These are phyloP conservation scores for Paracamarosporium sp. DNA, from an alignment of 2,329 filamentous ascomycete species.

Conservation along the genomic window DNA sequence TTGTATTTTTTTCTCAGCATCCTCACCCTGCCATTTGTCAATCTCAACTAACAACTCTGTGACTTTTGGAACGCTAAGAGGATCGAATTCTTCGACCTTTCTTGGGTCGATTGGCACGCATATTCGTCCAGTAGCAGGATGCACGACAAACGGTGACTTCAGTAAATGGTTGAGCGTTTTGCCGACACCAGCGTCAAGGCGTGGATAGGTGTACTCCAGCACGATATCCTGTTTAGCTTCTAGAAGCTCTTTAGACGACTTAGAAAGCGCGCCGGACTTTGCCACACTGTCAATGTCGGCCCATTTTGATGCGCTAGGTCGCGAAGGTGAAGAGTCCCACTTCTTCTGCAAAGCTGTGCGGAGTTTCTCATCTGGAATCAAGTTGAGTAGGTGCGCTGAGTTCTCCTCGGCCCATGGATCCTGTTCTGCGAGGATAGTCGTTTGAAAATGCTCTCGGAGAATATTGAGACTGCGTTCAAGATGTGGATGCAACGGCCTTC, in stretches of 20 bases:
- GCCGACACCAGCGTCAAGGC: slow-evolving; percentile 94
- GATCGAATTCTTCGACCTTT: slow-evolving; percentile 82
- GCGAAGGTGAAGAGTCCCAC: slow-evolving; percentile 84
- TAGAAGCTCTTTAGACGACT: slow-evolving; percentile 76
- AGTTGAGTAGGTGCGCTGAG: slow-evolving; percentile 77
- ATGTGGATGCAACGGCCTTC: slow-evolving; percentile 88
- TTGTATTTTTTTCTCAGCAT: slow-evolving; percentile 59
- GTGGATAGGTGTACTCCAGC: slow-evolving; percentile 96
- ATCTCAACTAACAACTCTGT: slow-evolving; percentile 83
- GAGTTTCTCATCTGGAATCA: slow-evolving; percentile 81
- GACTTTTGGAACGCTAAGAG: slow-evolving; percentile 86
- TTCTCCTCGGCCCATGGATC: slow-evolving; percentile 83
- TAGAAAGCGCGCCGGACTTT: slow-evolving; percentile 73
- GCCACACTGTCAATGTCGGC: slow-evolving; percentile 89
- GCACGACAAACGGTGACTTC: slow-evolving; percentile 95
- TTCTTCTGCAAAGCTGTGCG: slow-evolving; percentile 83
- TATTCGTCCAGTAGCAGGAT: slow-evolving; percentile 90
- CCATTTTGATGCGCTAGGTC: slow-evolving; percentile 85
- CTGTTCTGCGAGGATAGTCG: slow-evolving; percentile 81
- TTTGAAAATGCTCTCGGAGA: slow-evolving; percentile 82
- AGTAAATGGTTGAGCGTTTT: slow-evolving; percentile 98
- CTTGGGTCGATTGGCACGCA: slow-evolving; percentile 91
- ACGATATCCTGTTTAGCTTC: slow-evolving; percentile 96
- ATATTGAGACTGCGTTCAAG: slow-evolving; percentile 84
- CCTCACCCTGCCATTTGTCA: slow-evolving; percentile 72